Conservation (phyloP, 169 alveolate genomes). For the Plasmodium malariae region DNA sequence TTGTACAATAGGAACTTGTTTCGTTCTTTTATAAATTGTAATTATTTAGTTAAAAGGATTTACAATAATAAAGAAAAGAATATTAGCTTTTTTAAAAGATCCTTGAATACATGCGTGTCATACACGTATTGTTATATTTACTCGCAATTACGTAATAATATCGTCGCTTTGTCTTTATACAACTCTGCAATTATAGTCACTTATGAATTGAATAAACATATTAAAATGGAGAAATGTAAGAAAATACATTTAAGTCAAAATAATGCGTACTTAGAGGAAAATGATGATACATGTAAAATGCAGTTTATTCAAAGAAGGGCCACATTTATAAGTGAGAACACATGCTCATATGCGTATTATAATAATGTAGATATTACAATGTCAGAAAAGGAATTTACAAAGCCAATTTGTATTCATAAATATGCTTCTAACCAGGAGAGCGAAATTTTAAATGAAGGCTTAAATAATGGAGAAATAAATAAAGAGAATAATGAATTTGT, state of each 20-base stretch:
- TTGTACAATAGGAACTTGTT: constrained; percentile 21
- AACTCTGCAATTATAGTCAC: constrained; percentile 18
- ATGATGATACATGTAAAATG: no score
- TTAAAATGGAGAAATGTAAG: no score
- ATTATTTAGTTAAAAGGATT: constrained; percentile 27
- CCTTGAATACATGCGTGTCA: neutral
- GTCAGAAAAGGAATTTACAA: no score
- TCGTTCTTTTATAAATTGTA: constrained; percentile 19
- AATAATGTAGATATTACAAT: no score
- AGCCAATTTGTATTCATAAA: no score
- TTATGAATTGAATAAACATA: constrained; percentile 1
- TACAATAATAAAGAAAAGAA: constrained; percentile 12
- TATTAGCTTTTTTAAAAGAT: neutral
- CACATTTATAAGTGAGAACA: no score
- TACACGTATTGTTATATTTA: constrained; percentile 21
- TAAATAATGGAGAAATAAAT: neutral
- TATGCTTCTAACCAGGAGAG: neutral
- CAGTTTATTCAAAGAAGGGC: no score
- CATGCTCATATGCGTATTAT: no score
- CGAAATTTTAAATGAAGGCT: neutral
- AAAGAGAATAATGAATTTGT: neutral
- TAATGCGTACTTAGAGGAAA: no score
- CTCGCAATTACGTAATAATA: constrained; percentile 33
- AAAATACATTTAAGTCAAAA: no score
- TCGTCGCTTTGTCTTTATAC: constrained; percentile 44